Base-by-base conservation (phyloP, 2,329 filamentous ascomycete species). In the Xylariaceae sp. region DNA sequence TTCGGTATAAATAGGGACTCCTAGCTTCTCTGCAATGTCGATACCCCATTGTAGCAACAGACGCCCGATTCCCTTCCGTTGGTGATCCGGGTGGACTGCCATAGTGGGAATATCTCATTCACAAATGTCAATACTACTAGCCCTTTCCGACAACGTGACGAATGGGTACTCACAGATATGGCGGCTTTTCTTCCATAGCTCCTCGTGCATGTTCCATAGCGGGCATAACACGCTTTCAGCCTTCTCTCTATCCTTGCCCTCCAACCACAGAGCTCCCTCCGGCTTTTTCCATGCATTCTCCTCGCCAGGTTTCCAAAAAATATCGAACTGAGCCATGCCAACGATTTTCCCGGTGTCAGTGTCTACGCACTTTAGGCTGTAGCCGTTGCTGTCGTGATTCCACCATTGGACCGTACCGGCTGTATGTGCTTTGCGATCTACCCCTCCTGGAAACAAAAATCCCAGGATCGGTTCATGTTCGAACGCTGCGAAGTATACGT, bases 401-500 rank as follows among this genome's bases (percentile, higher is more conserved):
- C 48, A 59, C 31, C 49, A 45, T 16, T 55, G 43, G 10, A 31
- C 50, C 12, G 42, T 56, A 12, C 40, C 47, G 19, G 51, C 45
- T 14, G 46, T 51, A 34, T 60, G 59, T 3, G 51, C 53, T 18
- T 55, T 43, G 5, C 54, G 56, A 39, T 59, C 54, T 2, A 56
- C 45, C 10, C 56, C 56, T 13, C 48, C 51, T 2, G 59, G 58
- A 31, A 57, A 55, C 5, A 59, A 39, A 43, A 56, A 51, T 31
- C 42, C 44, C 16, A 62, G 12, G 3, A 58, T 51, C 12, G 59
- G 53, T 33, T 61, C 60, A 28, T 57, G 34, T 40, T 60, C 53
- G 49, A 66, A 66, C 3, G 61, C 58, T 19, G 50, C 54, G 41
- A 66, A 62, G 31, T 63, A 64, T 13, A 62, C 60, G 40, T 66